These are phyloP conservation scores for Didymella lethalis DNA, from an alignment of 2,329 filamentous ascomycete species.

Conservation along the genomic window DNA sequence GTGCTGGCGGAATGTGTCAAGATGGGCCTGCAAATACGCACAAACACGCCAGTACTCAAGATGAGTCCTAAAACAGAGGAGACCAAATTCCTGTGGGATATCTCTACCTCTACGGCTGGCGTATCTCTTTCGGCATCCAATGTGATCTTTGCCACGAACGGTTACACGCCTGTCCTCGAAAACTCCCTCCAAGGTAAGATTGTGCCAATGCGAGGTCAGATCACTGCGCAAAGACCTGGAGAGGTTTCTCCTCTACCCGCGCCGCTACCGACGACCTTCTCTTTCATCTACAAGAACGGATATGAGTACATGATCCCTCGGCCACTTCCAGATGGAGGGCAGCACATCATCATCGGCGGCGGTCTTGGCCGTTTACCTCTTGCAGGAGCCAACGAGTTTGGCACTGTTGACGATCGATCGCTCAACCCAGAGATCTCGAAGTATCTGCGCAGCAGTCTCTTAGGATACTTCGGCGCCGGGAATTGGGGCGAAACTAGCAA, in stretches of 20 bases:
- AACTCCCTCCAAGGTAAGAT: constrained; percentile 50
- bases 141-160: constrained; percentile 48
- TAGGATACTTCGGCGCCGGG: constrained; percentile 60
- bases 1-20: constrained; percentile 38
- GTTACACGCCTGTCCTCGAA: constrained; percentile 45
- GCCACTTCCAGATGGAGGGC: constrained; percentile 48
- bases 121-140: constrained; percentile 26
- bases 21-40: constrained; percentile 39
- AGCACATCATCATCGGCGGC: constrained; percentile 70
- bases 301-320: constrained; percentile 74
- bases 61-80: constrained; percentile 14
- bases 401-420: constrained; percentile 64
- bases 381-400: constrained; percentile 59
- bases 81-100: constrained; percentile 23
- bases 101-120: constrained; percentile 27
- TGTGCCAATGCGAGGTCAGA: constrained; percentile 53
- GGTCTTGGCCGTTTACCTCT: constrained; percentile 56
- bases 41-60: constrained; percentile 40
- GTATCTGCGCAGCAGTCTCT: constrained; percentile 56
- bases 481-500: constrained; percentile 47
- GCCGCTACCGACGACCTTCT: constrained; percentile 63
- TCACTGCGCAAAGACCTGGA: constrained; percentile 50
- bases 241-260: constrained; percentile 48
- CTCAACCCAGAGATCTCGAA: constrained; percentile 61
- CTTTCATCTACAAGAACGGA: constrained; percentile 66